Conservation (phyloP, 2,329 filamentous ascomycete species). For the Trichoderma semiorbis region DNA sequence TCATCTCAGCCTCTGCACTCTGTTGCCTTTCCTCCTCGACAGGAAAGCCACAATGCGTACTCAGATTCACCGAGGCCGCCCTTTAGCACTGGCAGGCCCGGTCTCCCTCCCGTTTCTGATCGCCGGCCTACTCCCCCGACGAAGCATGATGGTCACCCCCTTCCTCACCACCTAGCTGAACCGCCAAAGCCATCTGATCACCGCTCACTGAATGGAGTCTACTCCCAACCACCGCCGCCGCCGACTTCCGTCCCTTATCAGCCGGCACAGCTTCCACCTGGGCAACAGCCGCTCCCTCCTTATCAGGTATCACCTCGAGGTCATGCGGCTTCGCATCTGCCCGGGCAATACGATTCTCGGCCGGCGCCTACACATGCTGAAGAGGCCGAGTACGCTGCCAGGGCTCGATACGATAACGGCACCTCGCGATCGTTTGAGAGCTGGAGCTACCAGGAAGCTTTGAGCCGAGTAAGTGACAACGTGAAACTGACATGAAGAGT, state of each 20-base stretch:
- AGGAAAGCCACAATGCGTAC: slow-evolving; percentile 43
- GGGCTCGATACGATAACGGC: slow-evolving; percentile 44
- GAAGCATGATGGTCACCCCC: slow-evolving; percentile 36
- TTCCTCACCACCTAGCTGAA: slow-evolving; percentile 34
- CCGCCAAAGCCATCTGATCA: slow-evolving; percentile 38
- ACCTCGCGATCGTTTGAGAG: slow-evolving; percentile 48
- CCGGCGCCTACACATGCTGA: slow-evolving; percentile 43
- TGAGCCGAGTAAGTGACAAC: slow-evolving; percentile 44
- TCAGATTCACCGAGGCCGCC: slow-evolving; percentile 39
- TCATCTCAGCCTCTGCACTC: slow-evolving; percentile 41
- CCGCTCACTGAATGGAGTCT: slow-evolving; percentile 37
- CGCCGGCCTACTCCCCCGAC: slow-evolving; percentile 41
- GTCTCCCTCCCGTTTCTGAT: slow-evolving; percentile 41
- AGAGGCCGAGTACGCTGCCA: slow-evolving; percentile 41
- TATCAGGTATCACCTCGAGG: slow-evolving; percentile 51
- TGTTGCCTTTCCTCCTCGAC: slow-evolving; percentile 37
- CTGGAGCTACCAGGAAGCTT: slow-evolving; percentile 52
- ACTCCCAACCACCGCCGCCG: slow-evolving; percentile 35
- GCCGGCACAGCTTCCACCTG: slow-evolving; percentile 42
- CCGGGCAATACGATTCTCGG: slow-evolving; percentile 43
- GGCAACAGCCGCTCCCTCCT: slow-evolving; percentile 46
- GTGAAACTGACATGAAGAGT: background rate
- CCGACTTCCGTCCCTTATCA: slow-evolving; percentile 41
- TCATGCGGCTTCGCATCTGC: slow-evolving; percentile 41
- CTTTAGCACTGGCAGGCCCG: slow-evolving; percentile 34